A percentile compares a stretch with the other conserved stretches of the same genome.
These are phyloP conservation scores for Rheum nobile DNA, from an alignment of 148 eudicot species.

Conservation along the genomic window DNA sequence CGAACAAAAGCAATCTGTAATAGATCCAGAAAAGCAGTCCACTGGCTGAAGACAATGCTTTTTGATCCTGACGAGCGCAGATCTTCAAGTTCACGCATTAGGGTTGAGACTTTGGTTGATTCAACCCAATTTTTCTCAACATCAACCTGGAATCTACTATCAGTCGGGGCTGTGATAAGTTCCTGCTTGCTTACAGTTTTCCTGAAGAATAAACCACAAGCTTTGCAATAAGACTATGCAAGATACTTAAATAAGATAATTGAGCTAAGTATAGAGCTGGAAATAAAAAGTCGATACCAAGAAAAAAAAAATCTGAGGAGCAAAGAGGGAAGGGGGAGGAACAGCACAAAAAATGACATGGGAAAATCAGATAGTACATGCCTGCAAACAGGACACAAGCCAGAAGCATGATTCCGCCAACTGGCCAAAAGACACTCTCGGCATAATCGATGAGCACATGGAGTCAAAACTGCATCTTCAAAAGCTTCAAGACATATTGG, in stretches of 20 bases:
- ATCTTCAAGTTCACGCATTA: conserved; percentile 63
- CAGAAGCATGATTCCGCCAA: conserved; percentile 78
- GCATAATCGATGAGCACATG: conserved; percentile 95
- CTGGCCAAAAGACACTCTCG: conserved; percentile 94
- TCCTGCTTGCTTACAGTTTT: conserved; percentile 59
- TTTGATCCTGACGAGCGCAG: conserved; percentile 60
- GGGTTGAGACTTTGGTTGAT: conserved; percentile 75
- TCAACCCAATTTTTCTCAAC: conserved; percentile 88
- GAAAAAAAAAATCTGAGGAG: neutral
- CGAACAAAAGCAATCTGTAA: conserved; percentile 83
- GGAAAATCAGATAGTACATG: conserved; percentile 15
- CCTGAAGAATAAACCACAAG: conserved; percentile 31
- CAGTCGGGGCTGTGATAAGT: conserved; percentile 90
- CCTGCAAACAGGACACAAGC: conserved; percentile 99
- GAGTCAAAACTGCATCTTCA: conserved; percentile 97
- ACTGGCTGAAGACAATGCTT: conserved; percentile 93
- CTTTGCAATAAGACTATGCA: neutral
- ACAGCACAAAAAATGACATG: neutral
- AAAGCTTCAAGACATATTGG: conserved; percentile 98
- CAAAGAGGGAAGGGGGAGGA: too few species aligned
- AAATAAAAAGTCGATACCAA: too few species aligned
- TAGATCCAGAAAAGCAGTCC: conserved; percentile 96
- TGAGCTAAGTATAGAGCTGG: neutral
- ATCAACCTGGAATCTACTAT: conserved; percentile 76
- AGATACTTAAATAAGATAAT: neutral